Percentiles rank a stretch among this genome's conserved stretches.
These are phyloP conservation scores for Vigna unguiculata DNA, from an alignment of 306 rosid species.

Conservation along the genomic window DNA sequence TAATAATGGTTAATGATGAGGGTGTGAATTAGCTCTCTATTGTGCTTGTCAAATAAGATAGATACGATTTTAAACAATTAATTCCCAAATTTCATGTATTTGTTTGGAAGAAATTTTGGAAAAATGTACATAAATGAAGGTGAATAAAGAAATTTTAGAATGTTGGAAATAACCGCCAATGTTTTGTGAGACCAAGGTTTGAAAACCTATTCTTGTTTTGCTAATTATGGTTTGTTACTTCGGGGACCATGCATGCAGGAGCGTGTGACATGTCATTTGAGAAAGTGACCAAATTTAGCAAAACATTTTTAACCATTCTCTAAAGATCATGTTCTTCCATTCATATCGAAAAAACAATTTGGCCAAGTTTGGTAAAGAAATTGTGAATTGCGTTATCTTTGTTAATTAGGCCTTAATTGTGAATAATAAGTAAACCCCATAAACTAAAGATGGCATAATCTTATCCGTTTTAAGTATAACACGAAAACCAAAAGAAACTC, in stretches of 20 bases:
- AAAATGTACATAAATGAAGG: background rate
- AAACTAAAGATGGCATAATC: conserved; percentile 49
- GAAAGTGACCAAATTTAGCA: conserved; percentile 30
- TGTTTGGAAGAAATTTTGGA: too few species aligned
- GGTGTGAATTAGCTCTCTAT: too few species aligned
- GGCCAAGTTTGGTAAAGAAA: conserved; percentile 26
- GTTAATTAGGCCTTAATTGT: conserved; percentile 40
- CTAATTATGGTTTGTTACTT: background rate
- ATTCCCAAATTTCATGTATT: too few species aligned
- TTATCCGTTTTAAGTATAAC: conserved; percentile 32
- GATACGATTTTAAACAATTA: too few species aligned
- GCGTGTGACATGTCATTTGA: background rate
- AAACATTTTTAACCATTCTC: conserved; percentile 32
- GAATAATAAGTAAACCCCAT: conserved; percentile 27
- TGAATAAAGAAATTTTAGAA: background rate
- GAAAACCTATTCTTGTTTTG: background rate
- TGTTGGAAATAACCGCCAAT: background rate
- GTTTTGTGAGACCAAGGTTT: conserved; percentile 19
- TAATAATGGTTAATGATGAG: too few species aligned
- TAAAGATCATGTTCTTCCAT: conserved; percentile 1
- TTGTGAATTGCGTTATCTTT: conserved; percentile 30
- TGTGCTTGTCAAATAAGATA: too few species aligned
- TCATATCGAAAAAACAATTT: conserved; percentile 1
- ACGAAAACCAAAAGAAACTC: conserved; percentile 19
- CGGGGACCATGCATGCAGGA: conserved; percentile 7